Base-by-base conservation (phyloP, 352 stramenopile genomes). In the Peronosclerospora sorghi region DNA sequence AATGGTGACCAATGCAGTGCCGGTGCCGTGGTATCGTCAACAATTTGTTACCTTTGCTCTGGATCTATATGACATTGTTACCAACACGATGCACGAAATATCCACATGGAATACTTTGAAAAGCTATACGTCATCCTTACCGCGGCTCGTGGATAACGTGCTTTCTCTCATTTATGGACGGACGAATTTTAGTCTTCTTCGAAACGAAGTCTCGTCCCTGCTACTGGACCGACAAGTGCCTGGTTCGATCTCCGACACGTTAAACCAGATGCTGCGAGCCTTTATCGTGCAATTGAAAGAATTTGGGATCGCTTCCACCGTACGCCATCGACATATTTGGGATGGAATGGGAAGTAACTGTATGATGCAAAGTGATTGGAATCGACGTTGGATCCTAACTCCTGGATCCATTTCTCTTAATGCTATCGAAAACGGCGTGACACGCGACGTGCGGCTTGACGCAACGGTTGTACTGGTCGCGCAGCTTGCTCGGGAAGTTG, bases 361-460 rank as follows among this genome's bases (percentile, higher is more conserved):
- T 35, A 17, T 18, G 18, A 14, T 7, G 30, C 13, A 35, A 48
- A 26, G 21, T 26, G 23, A 42, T 10, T 63, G 54, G 54, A 63
- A 42, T n/a, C 45, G 35, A 9, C 45, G 54, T 6, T 63, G 54
- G 54, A 10, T 59, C 12, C 28, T 63, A n/a, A 39, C 45, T 6
- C 54, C 54, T 17, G 43, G 23, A 1, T 62, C 48, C 5, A 13
- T 26, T 26, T 26, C 21, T 26, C 21, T 63, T 1, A 32, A 51
- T 29, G 3, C 49, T 27, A 4, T 41, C 0, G 19, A 29, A 9
- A 35, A 15, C 36, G 18, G 29, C 21, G n/a, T 1, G n/a, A 8
- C 4, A 14, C 20, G 10, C 9, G 29, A 47, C 4, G 9, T 38
- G 15, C 50, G 24, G 10, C 8, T 59, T n/a, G 20, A 53, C 10